These are phyloP conservation scores for Blastomyces parvus DNA, from an alignment of 2,329 filamentous ascomycete species.

Conservation along the genomic window DNA sequence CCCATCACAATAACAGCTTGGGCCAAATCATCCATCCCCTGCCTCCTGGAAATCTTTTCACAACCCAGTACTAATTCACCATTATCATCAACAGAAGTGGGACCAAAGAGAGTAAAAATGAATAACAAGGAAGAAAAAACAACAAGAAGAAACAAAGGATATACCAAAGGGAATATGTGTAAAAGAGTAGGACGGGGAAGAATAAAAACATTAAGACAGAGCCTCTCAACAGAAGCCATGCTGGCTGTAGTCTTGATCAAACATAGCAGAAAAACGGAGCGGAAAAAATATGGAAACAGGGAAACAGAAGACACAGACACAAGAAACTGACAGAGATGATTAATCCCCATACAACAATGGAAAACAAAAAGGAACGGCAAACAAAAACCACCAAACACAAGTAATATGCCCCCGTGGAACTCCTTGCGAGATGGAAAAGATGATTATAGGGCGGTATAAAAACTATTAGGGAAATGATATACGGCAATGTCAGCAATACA, in stretches of 20 bases:
- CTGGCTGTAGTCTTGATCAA: neutral
- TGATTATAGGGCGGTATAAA: neutral
- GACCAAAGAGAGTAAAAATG: neutral
- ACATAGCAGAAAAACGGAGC: neutral
- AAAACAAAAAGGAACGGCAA: neutral
- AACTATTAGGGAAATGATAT: neutral
- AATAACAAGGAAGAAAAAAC: neutral
- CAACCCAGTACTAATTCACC: neutral
- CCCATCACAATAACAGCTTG: neutral
- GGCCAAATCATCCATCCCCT: neutral
- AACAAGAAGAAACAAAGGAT: neutral
- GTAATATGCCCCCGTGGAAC: constrained; percentile 5
- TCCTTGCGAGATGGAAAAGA: constrained; percentile 1
- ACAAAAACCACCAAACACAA: constrained; percentile 4
- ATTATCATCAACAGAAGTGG: neutral
- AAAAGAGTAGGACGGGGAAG: constrained; percentile 14
- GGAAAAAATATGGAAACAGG: neutral
- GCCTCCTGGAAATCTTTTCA: neutral
- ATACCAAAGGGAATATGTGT: constrained; percentile 7
- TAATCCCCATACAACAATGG: neutral
- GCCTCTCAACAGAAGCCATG: neutral
- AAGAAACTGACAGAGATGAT: neutral
- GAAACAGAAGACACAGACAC: neutral
- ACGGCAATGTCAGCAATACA: neutral
- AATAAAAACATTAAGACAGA: neutral